Conservation (phyloP, 805 yeast genomes). For the Pichia eremophila region DNA sequence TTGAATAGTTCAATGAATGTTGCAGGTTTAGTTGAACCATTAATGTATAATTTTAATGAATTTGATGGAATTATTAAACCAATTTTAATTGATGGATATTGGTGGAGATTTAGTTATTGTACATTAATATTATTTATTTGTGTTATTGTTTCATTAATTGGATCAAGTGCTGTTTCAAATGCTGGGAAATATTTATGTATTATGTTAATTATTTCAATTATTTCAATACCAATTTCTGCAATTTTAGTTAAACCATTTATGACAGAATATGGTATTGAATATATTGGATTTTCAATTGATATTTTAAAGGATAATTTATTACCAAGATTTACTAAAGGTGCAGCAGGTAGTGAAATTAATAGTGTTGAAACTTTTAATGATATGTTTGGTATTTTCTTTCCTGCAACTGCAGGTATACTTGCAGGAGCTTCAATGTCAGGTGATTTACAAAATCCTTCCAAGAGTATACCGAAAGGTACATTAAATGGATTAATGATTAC, state of each 20-base stretch:
- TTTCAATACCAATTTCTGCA: conserved; percentile 75
- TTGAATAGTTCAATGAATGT: conserved; percentile 87
- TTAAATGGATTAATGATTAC: conserved; percentile 73
- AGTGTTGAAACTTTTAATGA: conserved; percentile 69
- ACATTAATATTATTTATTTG: conserved; percentile 61
- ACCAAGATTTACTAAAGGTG: conserved; percentile 80
- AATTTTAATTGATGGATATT: conserved; percentile 54
- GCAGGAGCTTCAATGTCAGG: conserved; percentile 99
- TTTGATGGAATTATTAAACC: conserved; percentile 44
- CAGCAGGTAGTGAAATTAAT: conserved; percentile 73
- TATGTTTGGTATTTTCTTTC: conserved; percentile 91
- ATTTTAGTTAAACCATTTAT: conserved; percentile 57
- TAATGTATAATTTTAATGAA: conserved; percentile 67
- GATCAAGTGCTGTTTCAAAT: conserved; percentile 70
- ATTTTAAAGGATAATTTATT: conserved; percentile 58
- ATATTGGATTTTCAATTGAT: conserved; percentile 67
- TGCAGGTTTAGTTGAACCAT: conserved; percentile 90
- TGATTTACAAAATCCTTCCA: conserved; percentile 75
- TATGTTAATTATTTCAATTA: conserved; percentile 56
- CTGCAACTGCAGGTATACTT: conserved; percentile 96
- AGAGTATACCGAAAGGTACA: conserved; percentile 90
- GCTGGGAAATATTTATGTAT: conserved; percentile 72
- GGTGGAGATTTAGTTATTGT: conserved; percentile 65
- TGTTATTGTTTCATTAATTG: conserved; percentile 68
- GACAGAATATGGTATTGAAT: conserved; percentile 38